These are phyloP conservation scores for Lasiodiplodia sp. DNA, from an alignment of 2,329 filamentous ascomycete genomes.

Conservation along the genomic window DNA sequence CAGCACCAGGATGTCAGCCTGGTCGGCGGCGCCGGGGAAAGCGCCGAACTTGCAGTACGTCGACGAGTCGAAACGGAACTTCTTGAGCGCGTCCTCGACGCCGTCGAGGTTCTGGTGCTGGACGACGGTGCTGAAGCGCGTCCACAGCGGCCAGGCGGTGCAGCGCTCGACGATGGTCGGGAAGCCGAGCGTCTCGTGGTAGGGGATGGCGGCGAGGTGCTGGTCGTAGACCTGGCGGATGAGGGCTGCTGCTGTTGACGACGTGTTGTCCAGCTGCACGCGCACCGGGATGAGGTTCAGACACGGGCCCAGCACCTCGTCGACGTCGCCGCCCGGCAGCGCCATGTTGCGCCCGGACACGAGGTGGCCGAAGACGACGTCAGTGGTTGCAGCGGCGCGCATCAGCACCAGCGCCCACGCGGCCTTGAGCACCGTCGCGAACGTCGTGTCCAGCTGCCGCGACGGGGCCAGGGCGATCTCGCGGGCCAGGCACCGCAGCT, in stretches of 20 bases:
- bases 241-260: neutral
- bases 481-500: neutral
- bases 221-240: conserved; percentile 39
- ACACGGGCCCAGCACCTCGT: conserved; percentile 48
- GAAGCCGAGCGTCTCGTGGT: conserved; percentile 43
- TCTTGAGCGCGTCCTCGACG: conserved; percentile 57
- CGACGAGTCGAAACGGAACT: conserved; percentile 34
- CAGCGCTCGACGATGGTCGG: conserved; percentile 44
- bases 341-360: conserved; percentile 49
- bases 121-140: conserved; percentile 44
- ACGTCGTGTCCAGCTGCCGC: neutral
- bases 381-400: conserved; percentile 41
- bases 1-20: conserved; percentile 44
- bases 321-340: conserved; percentile 44
- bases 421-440: conserved; percentile 52
- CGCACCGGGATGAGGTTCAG: conserved; percentile 24
- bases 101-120: conserved; percentile 47
- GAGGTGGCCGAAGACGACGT: conserved; percentile 54
- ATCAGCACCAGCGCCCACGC: conserved; percentile 45
- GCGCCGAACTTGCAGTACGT: conserved; percentile 41
- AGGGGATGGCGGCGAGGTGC: conserved; percentile 50
- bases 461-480: neutral
- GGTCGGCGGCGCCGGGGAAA: conserved; percentile 42
- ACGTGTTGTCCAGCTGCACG: conserved; percentile 1
- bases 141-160: conserved; percentile 48